Percentiles rank a stretch among this genome's conserved stretches.
phyloP scores from a whole-genome alignment of 1,139 yeast genomes.

The Yamadazyma triangularis region DNA sequence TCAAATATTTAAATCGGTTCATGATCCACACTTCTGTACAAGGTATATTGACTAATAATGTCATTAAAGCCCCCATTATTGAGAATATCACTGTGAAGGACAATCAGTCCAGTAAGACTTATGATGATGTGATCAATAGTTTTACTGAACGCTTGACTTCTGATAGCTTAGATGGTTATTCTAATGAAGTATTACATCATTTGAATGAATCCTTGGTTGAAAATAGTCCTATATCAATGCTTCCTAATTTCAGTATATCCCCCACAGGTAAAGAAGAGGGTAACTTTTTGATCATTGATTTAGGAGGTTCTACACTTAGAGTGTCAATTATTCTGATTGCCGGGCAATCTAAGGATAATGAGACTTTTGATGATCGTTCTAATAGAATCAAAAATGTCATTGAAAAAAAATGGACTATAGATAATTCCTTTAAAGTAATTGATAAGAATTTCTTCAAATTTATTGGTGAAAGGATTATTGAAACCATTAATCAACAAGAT shows the following conservation, averaged over 20 bases:
- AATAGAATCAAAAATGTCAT: slow-evolving; percentile 25
- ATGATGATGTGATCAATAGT: slow-evolving; percentile 2
- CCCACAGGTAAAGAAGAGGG: slow-evolving; percentile 46
- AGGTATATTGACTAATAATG: neutral
- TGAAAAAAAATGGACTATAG: slow-evolving; percentile 39
- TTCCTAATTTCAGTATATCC: slow-evolving; percentile 39
- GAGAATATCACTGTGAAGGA: neutral
- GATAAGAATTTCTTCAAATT: slow-evolving; percentile 36
- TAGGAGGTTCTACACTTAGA: slow-evolving; percentile 54
- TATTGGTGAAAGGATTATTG: slow-evolving; percentile 32
- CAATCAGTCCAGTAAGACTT: slow-evolving; percentile 1
- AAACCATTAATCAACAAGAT: slow-evolving; percentile 25
- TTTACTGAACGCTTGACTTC: slow-evolving; percentile 11
- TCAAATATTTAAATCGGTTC: too few relatives aligned
- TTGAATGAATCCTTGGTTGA: slow-evolving; percentile 27
- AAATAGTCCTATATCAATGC: slow-evolving; percentile 37
- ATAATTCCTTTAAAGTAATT: slow-evolving; percentile 33
- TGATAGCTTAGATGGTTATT: slow-evolving; percentile 10
- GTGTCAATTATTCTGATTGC: slow-evolving; percentile 39
- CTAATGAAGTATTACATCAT: slow-evolving; percentile 15
- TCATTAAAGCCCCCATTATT: neutral
- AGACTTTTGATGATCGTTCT: slow-evolving; percentile 12
- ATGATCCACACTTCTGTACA: neutral
- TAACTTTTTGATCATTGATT: slow-evolving; percentile 42
- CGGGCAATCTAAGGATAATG: slow-evolving; percentile 4